Evolutionary conservation across 495 filamentous ascomycete species (phyloP).

Genomic region (Aspergillus mulundensis): DNA sequence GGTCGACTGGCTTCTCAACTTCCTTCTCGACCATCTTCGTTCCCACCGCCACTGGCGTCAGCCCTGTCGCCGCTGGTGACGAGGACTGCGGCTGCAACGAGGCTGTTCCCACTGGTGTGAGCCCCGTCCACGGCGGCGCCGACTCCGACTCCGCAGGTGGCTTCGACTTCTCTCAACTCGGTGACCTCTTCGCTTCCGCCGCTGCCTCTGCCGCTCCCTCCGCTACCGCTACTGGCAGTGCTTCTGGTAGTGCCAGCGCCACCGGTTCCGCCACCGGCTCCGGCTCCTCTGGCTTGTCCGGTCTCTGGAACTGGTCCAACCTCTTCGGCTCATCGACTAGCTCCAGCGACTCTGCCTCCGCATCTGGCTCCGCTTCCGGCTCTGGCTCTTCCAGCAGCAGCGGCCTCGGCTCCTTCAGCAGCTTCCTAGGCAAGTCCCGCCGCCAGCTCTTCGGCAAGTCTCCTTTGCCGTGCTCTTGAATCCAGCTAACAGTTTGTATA

Average conservation of each 20-base stretch:
- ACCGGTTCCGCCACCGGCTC: constrained; percentile 4
- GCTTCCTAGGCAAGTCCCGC: background rate
- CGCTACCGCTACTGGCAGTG: background rate
- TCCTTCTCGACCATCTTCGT: background rate
- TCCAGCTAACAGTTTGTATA: background rate
- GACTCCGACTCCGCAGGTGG: background rate
- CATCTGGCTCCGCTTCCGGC: background rate
- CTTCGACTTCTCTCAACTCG: background rate
- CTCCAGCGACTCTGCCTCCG: background rate
- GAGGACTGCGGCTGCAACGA: background rate
- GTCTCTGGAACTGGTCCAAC: background rate
- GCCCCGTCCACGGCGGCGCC: background rate
- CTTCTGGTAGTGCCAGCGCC: background rate
- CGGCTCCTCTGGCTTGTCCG: background rate
- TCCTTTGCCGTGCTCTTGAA: background rate
- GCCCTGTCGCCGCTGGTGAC: background rate
- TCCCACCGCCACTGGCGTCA: background rate
- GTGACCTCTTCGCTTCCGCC: background rate
- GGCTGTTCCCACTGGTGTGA: background rate
- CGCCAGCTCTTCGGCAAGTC: background rate
- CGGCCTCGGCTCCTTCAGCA: background rate
- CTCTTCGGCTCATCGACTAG: background rate
- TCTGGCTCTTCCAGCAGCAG: background rate
- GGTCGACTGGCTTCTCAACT: background rate
- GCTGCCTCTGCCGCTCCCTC: background rate